These are phyloP conservation scores for Fusarium napiforme DNA, from an alignment of 2,329 filamentous ascomycete species.

Conservation along the genomic window DNA sequence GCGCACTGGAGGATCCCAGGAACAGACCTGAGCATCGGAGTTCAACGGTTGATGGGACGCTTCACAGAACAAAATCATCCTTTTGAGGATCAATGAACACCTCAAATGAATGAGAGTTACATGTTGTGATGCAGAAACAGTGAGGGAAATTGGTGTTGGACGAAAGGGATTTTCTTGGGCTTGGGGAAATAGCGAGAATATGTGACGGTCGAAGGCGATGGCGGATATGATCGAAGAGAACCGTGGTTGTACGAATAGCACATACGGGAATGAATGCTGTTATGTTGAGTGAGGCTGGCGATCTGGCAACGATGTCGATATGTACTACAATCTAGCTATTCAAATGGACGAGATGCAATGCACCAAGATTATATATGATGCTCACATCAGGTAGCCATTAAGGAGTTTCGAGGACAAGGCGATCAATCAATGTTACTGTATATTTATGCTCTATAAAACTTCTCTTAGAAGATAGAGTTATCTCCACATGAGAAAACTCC, in stretches of 20 bases:
- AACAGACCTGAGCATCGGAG: background rate
- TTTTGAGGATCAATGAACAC: background rate
- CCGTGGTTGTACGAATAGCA: background rate
- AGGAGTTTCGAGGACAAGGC: too few species aligned
- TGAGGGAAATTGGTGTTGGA: accelerated
- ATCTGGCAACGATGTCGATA: accelerated
- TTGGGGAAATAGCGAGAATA: accelerated
- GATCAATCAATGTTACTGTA: background rate
- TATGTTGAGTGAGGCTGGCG: background rate
- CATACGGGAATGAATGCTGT: accelerated
- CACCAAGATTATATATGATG: too few species aligned
- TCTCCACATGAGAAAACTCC: slow-evolving; percentile 41
- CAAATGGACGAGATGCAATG: background rate
- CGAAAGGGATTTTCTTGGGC: background rate
- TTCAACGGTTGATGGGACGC: background rate
- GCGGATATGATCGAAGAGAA: background rate
- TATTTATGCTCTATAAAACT: background rate
- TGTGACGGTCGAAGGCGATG: background rate
- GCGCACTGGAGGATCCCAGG: background rate
- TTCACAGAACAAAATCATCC: accelerated
- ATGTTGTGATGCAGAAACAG: too few species aligned
- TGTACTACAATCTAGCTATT: background rate
- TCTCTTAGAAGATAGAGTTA: slow-evolving; percentile 27
- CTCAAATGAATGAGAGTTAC: accelerated
- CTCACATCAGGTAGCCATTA: too few species aligned